Evolutionary conservation across 495 filamentous ascomycete genomes (phyloP).

Genomic region (Penicillium steckii): DNA sequence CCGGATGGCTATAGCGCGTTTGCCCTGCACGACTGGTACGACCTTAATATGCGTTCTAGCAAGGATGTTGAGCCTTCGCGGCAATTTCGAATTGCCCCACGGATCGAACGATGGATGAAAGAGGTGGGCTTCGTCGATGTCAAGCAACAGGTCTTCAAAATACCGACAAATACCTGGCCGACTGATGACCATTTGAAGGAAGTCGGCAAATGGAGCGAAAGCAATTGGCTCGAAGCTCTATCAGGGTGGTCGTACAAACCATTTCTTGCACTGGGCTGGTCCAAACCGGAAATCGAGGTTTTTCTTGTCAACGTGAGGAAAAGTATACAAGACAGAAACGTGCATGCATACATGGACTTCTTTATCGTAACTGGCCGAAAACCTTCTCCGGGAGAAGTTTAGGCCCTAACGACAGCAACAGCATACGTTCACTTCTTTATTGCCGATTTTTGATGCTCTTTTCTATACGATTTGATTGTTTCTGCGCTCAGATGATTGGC

Average conservation of each 20-base stretch:
- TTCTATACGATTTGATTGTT: slow-evolving; percentile 14
- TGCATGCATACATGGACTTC: slow-evolving; percentile 56
- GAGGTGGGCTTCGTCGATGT: slow-evolving; percentile 66
- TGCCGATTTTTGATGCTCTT: slow-evolving; percentile 10
- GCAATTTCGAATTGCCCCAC: slow-evolving; percentile 51
- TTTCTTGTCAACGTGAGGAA: slow-evolving; percentile 59
- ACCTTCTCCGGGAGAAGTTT: slow-evolving; percentile 31
- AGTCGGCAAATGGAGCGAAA: slow-evolving; percentile 45
- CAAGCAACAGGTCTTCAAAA: slow-evolving; percentile 50
- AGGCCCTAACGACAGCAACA: slow-evolving; percentile 1
- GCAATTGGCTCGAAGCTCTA: slow-evolving; percentile 41
- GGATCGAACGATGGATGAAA: slow-evolving; percentile 54
- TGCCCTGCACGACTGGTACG: slow-evolving; percentile 52
- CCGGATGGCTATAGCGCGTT: slow-evolving; percentile 41
- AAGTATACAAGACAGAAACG: slow-evolving; percentile 48
- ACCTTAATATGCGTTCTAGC: slow-evolving; percentile 48
- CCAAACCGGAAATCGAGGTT: slow-evolving; percentile 53
- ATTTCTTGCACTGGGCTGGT: slow-evolving; percentile 43
- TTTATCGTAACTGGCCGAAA: slow-evolving; percentile 57
- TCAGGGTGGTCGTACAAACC: slow-evolving; percentile 49
- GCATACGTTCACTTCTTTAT: slow-evolving; percentile 1
- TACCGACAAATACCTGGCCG: slow-evolving; percentile 62
- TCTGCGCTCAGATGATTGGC: slow-evolving; percentile 26
- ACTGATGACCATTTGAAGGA: slow-evolving; percentile 51
- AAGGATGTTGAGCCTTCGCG: slow-evolving; percentile 46